These are phyloP conservation scores for Scortechinia acanthostroma DNA, from an alignment of 2,329 filamentous ascomycete genomes.

Conservation along the genomic window DNA sequence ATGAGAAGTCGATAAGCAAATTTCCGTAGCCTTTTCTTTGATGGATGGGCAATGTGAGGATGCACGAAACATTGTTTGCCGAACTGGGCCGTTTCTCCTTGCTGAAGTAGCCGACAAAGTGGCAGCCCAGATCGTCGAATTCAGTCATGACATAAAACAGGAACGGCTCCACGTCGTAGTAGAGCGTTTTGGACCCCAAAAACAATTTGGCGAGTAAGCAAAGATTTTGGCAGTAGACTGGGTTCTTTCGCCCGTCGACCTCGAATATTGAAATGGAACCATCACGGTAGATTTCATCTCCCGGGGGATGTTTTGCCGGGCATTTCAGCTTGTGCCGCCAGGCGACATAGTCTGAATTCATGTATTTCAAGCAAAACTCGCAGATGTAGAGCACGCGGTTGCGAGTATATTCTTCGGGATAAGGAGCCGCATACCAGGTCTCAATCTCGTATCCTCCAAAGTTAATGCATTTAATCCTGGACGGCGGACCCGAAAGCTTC, in stretches of 20 bases:
- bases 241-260: constrained; percentile 92
- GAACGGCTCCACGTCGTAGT: constrained; percentile 96
- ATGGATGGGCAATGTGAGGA: constrained; percentile 89
- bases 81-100: constrained; percentile 95
- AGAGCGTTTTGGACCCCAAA: constrained; percentile 94
- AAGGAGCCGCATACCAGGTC: constrained; percentile 97
- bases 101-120: constrained; percentile 98
- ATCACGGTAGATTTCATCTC: constrained; percentile 94
- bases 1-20: constrained; percentile 95
- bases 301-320: constrained; percentile 89
- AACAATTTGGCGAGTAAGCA: constrained; percentile 94
- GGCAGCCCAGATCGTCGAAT: constrained; percentile 83
- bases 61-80: constrained; percentile 95
- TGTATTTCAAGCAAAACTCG: constrained; percentile 98
- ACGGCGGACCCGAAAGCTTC: constrained; percentile 78
- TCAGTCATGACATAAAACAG: constrained; percentile 96
- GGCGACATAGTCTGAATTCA: constrained; percentile 97
- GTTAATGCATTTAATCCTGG: constrained; percentile 97
- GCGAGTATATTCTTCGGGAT: constrained; percentile 94
- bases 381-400: constrained; percentile 97
- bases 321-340: constrained; percentile 98
- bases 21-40: constrained; percentile 96
- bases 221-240: constrained; percentile 96
- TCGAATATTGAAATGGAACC: constrained; percentile 91
- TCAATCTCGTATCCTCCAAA: constrained; percentile 98